Conservation (phyloP, 805 yeast species). For the Schwanniomyces pseudopolymorphus region DNA sequence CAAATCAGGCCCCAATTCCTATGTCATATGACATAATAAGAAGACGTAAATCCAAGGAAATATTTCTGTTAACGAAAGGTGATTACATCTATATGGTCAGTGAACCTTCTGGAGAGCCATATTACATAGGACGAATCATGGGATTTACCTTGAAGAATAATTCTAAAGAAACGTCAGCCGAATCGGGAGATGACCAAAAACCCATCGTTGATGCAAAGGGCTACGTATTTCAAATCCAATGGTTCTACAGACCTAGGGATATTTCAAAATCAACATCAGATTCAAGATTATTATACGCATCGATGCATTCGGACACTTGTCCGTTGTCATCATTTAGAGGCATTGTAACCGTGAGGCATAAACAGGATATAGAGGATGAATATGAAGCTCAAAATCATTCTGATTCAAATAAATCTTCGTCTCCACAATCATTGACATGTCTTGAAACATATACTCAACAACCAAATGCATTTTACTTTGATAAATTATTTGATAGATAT, state of each 20-base stretch:
- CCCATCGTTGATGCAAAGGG: constrained; percentile 38
- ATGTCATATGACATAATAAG: constrained; percentile 6
- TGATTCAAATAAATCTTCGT: constrained; percentile 8
- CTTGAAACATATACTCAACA: constrained; percentile 51
- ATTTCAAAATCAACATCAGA: constrained; percentile 66
- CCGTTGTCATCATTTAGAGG: constrained; percentile 79
- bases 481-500: constrained; percentile 80
- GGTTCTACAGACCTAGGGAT: constrained; percentile 90
- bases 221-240: constrained; percentile 70
- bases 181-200: neutral
- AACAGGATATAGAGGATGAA: constrained; percentile 58
- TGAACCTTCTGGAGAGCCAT: constrained; percentile 95
- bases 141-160: constrained; percentile 49
- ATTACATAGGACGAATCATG: constrained; percentile 80
- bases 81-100: constrained; percentile 81
- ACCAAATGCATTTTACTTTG: constrained; percentile 81
- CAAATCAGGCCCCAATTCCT: constrained; percentile 22
- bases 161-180: neutral
- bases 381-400: constrained; percentile 8
- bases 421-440: constrained; percentile 15
- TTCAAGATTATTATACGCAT: constrained; percentile 75
- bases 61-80: constrained; percentile 43
- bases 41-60: constrained; percentile 18
- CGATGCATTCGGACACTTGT: constrained; percentile 83
- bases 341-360: constrained; percentile 65